These are phyloP conservation scores for Botrytis medusae DNA, from an alignment of 2,329 filamentous ascomycete genomes.

Conservation along the genomic window DNA sequence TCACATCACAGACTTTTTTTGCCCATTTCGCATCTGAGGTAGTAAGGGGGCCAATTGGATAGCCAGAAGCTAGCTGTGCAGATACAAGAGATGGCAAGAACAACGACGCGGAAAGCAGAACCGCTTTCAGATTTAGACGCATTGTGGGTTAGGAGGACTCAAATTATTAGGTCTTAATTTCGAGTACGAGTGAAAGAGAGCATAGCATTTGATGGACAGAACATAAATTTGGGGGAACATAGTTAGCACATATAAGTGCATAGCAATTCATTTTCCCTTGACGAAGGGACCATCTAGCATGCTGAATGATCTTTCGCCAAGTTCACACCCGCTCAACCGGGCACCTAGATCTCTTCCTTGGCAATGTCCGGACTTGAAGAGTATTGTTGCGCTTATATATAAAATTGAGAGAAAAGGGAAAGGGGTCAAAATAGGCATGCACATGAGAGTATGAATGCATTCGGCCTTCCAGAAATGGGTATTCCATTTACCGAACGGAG, in stretches of 20 bases:
- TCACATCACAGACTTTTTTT: slow-evolving; percentile 44
- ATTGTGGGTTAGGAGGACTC: not conserved
- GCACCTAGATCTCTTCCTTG: not conserved
- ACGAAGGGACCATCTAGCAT: not conserved
- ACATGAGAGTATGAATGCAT: not conserved
- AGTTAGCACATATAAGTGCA: not conserved
- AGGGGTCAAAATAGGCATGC: not conserved
- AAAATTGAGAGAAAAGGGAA: not conserved
- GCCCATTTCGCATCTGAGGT: slow-evolving; percentile 27
- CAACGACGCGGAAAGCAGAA: not conserved
- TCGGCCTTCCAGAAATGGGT: not conserved
- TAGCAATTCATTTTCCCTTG: not conserved
- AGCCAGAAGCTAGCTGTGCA: slow-evolving; percentile 19
- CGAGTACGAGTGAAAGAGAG: not conserved
- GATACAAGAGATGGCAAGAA: slow-evolving; percentile 16
- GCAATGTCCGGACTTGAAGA: not conserved
- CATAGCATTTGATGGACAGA: not conserved
- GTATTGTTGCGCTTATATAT: slow-evolving; percentile 13
- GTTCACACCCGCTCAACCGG: not conserved
- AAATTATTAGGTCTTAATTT: not conserved
- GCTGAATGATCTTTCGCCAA: not conserved
- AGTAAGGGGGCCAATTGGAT: slow-evolving; percentile 30
- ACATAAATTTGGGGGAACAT: not conserved
- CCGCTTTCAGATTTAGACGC: not conserved
- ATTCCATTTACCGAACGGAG: not conserved